Evolutionary conservation across 1,284 basidiomycete genomes (phyloP).

Genomic region (Marasmius tenuissimus): DNA sequence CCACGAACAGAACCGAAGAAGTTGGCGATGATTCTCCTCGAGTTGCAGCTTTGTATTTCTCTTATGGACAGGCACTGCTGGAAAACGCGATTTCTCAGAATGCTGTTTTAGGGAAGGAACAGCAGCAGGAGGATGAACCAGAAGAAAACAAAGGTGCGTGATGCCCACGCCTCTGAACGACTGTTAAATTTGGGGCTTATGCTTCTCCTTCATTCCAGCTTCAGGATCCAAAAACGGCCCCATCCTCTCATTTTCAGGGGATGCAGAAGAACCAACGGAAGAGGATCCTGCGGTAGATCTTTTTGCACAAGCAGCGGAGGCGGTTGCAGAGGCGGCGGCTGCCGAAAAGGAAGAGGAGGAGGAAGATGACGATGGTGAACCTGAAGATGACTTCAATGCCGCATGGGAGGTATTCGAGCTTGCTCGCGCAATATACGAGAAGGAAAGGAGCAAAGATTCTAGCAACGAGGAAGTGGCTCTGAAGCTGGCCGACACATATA

Average conservation of each 20-base stretch:
- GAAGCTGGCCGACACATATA: constrained; percentile 83
- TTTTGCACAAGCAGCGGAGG: constrained; percentile 52
- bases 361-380: constrained; percentile 66
- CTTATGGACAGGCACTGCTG: constrained; percentile 83
- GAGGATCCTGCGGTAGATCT: constrained; percentile 59
- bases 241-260: constrained; percentile 74
- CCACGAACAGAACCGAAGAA: constrained; percentile 62
- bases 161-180: too few relatives aligned
- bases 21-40: constrained; percentile 75
- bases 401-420: constrained; percentile 93
- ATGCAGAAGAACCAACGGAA: constrained; percentile 54
- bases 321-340: constrained; percentile 37
- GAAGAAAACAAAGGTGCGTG: constrained; percentile 45
- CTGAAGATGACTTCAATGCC: constrained; percentile 92
- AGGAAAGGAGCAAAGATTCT: constrained; percentile 51
- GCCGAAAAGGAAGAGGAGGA: constrained; percentile 49
- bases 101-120: constrained; percentile 83
- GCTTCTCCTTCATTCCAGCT: constrained; percentile 6
- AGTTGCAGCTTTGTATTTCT: constrained; percentile 81
- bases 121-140: constrained; percentile 53
- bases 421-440: constrained; percentile 80
- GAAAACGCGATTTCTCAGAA: constrained; percentile 85
- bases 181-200: neutral
- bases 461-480: constrained; percentile 63
- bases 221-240: constrained; percentile 43